phyloP scores from a whole-genome alignment of 1,139 yeast genomes.

The Taphrina populina region DNA sequence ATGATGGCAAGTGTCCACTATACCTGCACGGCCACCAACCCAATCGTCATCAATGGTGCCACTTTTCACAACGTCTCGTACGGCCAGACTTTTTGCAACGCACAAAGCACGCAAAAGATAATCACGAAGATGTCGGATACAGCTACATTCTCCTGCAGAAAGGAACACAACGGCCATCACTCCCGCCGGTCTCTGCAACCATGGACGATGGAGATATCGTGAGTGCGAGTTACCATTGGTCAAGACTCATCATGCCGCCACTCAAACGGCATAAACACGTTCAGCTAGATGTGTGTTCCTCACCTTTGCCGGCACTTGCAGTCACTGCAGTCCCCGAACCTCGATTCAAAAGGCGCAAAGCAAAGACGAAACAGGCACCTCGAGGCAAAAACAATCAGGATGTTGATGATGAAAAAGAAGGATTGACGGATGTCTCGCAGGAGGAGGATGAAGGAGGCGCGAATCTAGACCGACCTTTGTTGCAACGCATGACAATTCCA shows the following conservation, averaged over 20 bases:
- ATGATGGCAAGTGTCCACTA: conserved; percentile 82
- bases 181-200: conserved; percentile 24
- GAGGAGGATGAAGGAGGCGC: not conserved
- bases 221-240: conserved; percentile 52
- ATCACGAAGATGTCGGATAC: conserved; percentile 70
- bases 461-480: not conserved
- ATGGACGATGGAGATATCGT: conserved; percentile 44
- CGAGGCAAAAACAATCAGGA: not conserved
- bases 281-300: conserved; percentile 72
- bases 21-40: conserved; percentile 65
- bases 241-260: conserved; percentile 73
- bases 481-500: conserved; percentile 72
- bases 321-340: not conserved
- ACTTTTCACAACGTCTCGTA: conserved; percentile 67
- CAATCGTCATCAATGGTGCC: conserved; percentile 68
- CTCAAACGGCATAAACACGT: conserved; percentile 81
- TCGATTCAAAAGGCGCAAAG: too few relatives aligned
- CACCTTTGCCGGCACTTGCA: conserved; percentile 59
- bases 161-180: conserved; percentile 42
- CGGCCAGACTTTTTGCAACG: conserved; percentile 65
- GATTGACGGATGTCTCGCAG: not conserved
- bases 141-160: conserved; percentile 76
- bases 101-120: conserved; percentile 40
- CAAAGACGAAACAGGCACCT: too few relatives aligned
- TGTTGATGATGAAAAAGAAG: not conserved